Evolutionary conservation across 1,139 yeast species (phyloP), one percentile per base, ranked within the genome.

Genomic region (Yamadazyma atmosphaerica): DNA sequence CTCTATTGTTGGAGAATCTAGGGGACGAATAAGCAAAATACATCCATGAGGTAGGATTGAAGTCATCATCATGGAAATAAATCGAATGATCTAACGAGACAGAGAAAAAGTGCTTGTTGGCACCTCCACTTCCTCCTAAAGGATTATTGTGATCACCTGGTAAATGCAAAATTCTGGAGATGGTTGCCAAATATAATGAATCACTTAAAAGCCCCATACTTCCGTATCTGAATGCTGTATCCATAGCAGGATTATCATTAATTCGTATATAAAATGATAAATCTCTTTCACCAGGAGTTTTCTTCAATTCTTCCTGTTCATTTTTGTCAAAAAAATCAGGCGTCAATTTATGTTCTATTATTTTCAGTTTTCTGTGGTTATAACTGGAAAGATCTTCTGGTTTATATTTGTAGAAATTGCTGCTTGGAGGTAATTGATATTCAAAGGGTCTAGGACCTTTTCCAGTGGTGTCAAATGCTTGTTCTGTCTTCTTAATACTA

Each of bases 81-180:
- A 71, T 56, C 6, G 68, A 50, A 43, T 71, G 77, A 51, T 71
- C 77, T 38, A 71, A 57, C 7, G 73, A 66, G 3, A 70, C 68
- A 4, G 68, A 61, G 44, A 70, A 68, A 36, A 63, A 67, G 43
- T 55, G 54, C 11, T 45, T 38, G 28, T 51, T 53, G 27, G 38
- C 30, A 42, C 56, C 50, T 43, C 61, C 55, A 40, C 45, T 49
- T 17, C 43, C 36, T 24, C 54, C 57, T 14, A 49, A 36, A 9
- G 50, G 41, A 16, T 47, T 28, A 5, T 51, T 51, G 24, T 54
- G 30, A 1, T 54, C 49, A 3, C 44, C 46, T 2, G 61, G 53
- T 31, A 63, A 47, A 34, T 63, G 65, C 30, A 63, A 54, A 9
- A 63, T 44, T 32, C 68, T 47, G 3, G 65, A 51, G 16, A 64